Evolutionary conservation across 2,329 filamentous ascomycete genomes (phyloP).

Genomic region (Calonectria henricotiae): DNA sequence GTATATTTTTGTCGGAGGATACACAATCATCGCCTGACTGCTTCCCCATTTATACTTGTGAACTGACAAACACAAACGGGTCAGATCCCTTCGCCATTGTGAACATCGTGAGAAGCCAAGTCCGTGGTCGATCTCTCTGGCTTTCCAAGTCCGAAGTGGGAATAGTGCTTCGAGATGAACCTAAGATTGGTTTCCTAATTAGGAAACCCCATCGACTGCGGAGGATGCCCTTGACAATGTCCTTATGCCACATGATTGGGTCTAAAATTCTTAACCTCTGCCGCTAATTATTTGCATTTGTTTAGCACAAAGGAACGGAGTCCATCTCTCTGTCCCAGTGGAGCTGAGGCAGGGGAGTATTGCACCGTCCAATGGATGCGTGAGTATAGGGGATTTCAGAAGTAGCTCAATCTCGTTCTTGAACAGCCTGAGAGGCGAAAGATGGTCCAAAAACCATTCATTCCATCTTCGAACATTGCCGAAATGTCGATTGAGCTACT

Average conservation of each 20-base stretch:
- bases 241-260: slow-evolving; percentile 1
- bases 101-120: slow-evolving; percentile 16
- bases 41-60: neutral
- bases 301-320: neutral
- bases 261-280: neutral
- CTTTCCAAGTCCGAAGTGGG: slow-evolving; percentile 42
- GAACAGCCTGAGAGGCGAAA: too few species aligned
- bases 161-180: slow-evolving; percentile 37
- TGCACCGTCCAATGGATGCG: too few species aligned
- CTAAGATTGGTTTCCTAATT: slow-evolving; percentile 44
- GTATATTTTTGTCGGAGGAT: neutral
- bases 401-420: neutral
- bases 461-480: neutral
- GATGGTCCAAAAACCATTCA: neutral
- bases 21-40: too few species aligned
- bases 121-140: slow-evolving; percentile 27
- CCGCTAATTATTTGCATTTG: neutral
- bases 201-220: slow-evolving; percentile 23
- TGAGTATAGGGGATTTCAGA: neutral
- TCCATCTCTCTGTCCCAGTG: neutral
- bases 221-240: slow-evolving; percentile 3
- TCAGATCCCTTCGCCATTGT: neutral
- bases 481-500: neutral
- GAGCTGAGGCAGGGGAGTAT: neutral
- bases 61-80: neutral